Evolutionary conservation across 306 rosid genomes (phyloP), one percentile per base, ranked within the genome.

Genomic region (Rosa lucieae): DNA sequence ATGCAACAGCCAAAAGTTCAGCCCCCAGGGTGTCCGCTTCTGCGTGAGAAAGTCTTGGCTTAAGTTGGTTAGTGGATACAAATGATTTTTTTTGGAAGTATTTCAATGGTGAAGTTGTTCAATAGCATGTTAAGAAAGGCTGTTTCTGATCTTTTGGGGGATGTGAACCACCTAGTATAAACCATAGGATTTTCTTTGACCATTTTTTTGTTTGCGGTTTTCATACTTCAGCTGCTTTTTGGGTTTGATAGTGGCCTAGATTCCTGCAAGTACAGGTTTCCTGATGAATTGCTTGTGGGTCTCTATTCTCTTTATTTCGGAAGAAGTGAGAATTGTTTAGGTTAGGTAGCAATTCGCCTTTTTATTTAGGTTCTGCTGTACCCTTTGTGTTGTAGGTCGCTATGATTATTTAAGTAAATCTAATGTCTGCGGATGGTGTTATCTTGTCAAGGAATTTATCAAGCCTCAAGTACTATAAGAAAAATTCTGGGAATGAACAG

Each of bases 11-110:
- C 66, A 91, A 85, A 84, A 56, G 55, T 59, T 70, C 88, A 23
- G 72, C 83, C 46, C 86, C 75, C 42, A 86, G 71, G 52, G 94
- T 91, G 66, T 80, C 94, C 63, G 94, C 96, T 17, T 51, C 96
- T 52, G 97, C 94, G 63, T 90, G 90, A 91, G 77, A 76, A 70
- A 23, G 32, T 8, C 11, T 44, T 9, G 6, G 7, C 47, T 43
- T 43, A 44, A 11, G 51, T 14, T 56, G 67, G 67, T 43, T 42
- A 56, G 61, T 39, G 15, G 72, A 59, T 66, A 82, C 79, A 73
- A 70, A 67, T 76, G 78, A 72, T 74, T 46, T 73, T 32, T 77
- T 37, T 86, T 79, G 59, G 77, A 70, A 77, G 72, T 65, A 58
- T 37, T 78, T 73, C 65, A 74, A 37, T 80, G 43, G 77, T 61